Evolutionary conservation across 257 asterid genomes (phyloP), one percentile per base, ranked within the genome.

Genomic region (Phtheirospermum japonicum): DNA sequence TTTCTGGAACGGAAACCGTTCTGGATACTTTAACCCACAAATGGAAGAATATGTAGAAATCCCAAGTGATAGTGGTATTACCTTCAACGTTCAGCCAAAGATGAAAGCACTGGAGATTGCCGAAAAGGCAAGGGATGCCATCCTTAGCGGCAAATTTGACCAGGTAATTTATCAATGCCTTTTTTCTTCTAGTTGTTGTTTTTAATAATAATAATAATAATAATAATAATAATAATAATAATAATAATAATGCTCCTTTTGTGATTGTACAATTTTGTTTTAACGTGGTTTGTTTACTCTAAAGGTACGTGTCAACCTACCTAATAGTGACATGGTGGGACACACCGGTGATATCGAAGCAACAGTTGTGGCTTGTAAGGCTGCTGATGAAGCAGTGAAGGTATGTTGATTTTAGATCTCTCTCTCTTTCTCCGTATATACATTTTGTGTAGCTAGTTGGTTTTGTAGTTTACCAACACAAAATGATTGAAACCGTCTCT

Each of bases 1-100:
- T 70, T 92, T 92, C 83, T 92, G 99, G 99, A 92, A 92, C 13
- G 99, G 99, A 33, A 92, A 92, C 46, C 96, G 97, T 56, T 92
- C 99, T 5, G 99, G 99, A 43, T 92, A 72, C 80, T 92, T 92
- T 33, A 76, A 85, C 68, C 59, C 71, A 8, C 76, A 82, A 43
- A 49, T 85, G 95, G 99, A 92, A 71, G 90, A 89, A 76, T 92
- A 92, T 40, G 96, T 86, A 73, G 99, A 92, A 69, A 71, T 92
- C 66, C 99, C 95, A 31, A 92, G 99, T 73, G 97, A 92, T 65
- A 58, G 64, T 57, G 99, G 99, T 55, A 92, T 92, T 59, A 81
- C 95, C 71, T 92, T 92, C 58, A 92, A 92, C 52, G 97, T 82
- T 71, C 62, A 83, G 80, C 97, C 98, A 9, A 92, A 89, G 78